Evolutionary conservation across 495 filamentous ascomycete genomes (phyloP).

Genomic region (Saxophila tyrrhenica): DNA sequence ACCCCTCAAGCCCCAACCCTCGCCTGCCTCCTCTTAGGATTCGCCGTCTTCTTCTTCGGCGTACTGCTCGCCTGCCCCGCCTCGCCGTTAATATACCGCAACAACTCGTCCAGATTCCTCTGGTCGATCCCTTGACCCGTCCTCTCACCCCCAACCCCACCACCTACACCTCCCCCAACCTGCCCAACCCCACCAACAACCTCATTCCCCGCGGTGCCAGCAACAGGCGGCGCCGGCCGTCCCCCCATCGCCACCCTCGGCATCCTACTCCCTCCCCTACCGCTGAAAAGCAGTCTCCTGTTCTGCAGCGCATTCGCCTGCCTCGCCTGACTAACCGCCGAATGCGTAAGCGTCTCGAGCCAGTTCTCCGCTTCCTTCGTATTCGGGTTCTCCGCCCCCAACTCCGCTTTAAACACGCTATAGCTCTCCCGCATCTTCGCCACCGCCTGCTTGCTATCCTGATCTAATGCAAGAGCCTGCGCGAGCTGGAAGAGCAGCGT

Average conservation of each 20-base stretch:
- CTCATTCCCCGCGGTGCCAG: not conserved
- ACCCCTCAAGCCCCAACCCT: not conserved
- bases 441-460: slow-evolving; percentile 82
- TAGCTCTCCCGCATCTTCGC: slow-evolving; percentile 87
- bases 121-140: slow-evolving; percentile 50
- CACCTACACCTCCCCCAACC: not conserved
- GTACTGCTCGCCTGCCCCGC: slow-evolving; percentile 47
- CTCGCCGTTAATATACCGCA: slow-evolving; percentile 76
- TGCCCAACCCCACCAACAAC: not conserved
- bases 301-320: slow-evolving; percentile 45
- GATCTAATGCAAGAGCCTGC: slow-evolving; percentile 84
- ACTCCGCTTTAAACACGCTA: slow-evolving; percentile 78
- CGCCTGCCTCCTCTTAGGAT: slow-evolving; percentile 6
- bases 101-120: slow-evolving; percentile 71
- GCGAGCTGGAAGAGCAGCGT: slow-evolving; percentile 94
- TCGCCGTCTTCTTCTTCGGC: slow-evolving; percentile 51
- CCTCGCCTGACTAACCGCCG: slow-evolving; percentile 85
- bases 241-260: slow-evolving; percentile 20
- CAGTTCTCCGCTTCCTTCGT: slow-evolving; percentile 61
- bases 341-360: slow-evolving; percentile 92
- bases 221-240: slow-evolving; percentile 2
- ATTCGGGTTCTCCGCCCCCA: slow-evolving; percentile 83
- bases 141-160: not conserved
- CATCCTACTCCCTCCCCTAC: slow-evolving; percentile 46
- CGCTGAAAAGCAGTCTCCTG: slow-evolving; percentile 45